Percentiles rank a stretch among this genome's conserved stretches.
phyloP scores from a whole-genome alignment of 2,329 filamentous ascomycete genomes.

The Aureobasidium subglaciale region DNA sequence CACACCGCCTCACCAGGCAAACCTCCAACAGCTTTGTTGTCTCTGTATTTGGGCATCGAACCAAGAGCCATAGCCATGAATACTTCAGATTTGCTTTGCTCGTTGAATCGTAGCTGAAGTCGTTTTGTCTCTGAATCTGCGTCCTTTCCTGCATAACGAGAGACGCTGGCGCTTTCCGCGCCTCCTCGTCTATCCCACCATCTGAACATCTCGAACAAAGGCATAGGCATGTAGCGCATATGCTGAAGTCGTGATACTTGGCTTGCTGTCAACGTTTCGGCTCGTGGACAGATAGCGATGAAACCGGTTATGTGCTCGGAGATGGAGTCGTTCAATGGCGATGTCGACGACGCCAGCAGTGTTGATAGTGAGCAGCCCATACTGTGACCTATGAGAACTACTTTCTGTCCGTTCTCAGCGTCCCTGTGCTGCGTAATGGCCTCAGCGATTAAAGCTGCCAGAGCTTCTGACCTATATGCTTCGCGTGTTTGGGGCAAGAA shows the following conservation, averaged over 20 bases:
- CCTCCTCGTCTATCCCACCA: conserved; percentile 75
- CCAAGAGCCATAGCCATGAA: conserved; percentile 78
- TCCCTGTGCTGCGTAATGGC: conserved; percentile 70
- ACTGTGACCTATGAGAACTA: conserved; percentile 81
- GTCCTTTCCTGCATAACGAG: conserved; percentile 63
- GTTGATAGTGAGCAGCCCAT: conserved; percentile 78
- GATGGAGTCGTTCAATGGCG: conserved; percentile 46
- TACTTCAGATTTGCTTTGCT: conserved; percentile 72
- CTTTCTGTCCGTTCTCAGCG: conserved; percentile 54
- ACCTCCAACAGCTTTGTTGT: conserved; percentile 51
- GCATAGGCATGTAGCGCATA: conserved; percentile 61
- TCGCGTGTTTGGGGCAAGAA: conserved; percentile 65
- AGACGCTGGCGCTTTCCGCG: conserved; percentile 67
- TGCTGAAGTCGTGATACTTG: conserved; percentile 44
- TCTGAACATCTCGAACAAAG: conserved; percentile 70
- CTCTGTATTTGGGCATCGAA: conserved; percentile 53
- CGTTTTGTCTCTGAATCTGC: conserved; percentile 59
- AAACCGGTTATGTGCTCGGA: conserved; percentile 64
- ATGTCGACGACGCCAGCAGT: conserved; percentile 57
- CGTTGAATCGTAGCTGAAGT: conserved; percentile 69
- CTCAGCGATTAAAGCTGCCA: conserved; percentile 66
- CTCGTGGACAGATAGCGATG: conserved; percentile 72
- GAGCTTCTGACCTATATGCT: conserved; percentile 70
- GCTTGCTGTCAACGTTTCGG: conserved; percentile 43
- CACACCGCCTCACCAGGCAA: conserved; percentile 65